A percentile compares a stretch with the other conserved stretches of the same genome.
These are phyloP conservation scores for Colletotrichum aenigma DNA, from an alignment of 2,329 filamentous ascomycete species.

Conservation along the genomic window DNA sequence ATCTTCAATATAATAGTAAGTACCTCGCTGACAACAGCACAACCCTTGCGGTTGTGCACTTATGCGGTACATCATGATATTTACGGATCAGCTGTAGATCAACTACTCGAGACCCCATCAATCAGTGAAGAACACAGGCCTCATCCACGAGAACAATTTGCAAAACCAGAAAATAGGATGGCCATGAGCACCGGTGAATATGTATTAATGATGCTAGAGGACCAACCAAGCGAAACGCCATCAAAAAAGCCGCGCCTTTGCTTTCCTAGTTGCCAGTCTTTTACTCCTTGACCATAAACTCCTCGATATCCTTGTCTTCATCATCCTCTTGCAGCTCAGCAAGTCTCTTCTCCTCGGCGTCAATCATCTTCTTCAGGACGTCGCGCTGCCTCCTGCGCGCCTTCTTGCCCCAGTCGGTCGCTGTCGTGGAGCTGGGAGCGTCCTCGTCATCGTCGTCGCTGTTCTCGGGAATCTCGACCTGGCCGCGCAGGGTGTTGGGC, in stretches of 20 bases:
- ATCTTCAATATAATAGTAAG: background rate
- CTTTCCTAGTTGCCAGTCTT: no score
- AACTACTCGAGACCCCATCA: background rate
- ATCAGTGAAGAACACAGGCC: background rate
- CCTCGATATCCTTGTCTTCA: slow-evolving; percentile 77
- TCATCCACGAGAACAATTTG: background rate
- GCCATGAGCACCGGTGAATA: background rate
- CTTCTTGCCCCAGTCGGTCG: slow-evolving; percentile 71
- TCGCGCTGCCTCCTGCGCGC: slow-evolving; percentile 71
- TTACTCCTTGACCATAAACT: slow-evolving; percentile 56
- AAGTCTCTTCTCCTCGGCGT: slow-evolving; percentile 63
- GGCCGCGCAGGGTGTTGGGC: slow-evolving; percentile 67
- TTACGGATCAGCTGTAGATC: background rate
- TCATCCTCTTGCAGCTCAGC: slow-evolving; percentile 63
- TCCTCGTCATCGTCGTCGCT: slow-evolving; percentile 56
- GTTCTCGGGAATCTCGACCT: slow-evolving; percentile 57
- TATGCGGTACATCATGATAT: background rate
- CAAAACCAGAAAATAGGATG: background rate
- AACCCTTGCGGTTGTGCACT: background rate
- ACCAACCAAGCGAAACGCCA: background rate
- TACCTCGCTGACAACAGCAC: background rate
- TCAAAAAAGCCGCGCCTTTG: background rate
- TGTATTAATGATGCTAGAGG: background rate
- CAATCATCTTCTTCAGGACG: slow-evolving; percentile 68
- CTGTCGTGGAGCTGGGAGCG: slow-evolving; percentile 47